A percentile compares a stretch with the other conserved stretches of the same genome.
Evolutionary conservation across 768 basidiomycete species (phyloP).

Genomic region (Tephrocybe sp.): DNA sequence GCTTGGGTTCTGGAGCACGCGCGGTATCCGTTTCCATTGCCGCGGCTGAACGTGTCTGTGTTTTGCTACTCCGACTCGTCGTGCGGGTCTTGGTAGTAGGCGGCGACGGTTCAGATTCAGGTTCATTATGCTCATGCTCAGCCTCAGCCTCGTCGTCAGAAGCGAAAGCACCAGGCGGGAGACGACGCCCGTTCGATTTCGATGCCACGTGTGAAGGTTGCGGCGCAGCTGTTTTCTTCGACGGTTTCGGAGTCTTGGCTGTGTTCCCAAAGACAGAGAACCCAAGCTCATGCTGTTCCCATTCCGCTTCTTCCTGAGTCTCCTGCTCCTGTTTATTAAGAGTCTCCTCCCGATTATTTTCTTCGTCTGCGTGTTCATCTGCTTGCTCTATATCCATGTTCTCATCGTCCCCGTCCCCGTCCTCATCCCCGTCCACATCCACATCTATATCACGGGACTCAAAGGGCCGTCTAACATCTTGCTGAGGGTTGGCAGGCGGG

Average conservation of each 20-base stretch:
- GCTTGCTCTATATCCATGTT: background rate
- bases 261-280: slow-evolving; percentile 23
- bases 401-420: slow-evolving; percentile 9
- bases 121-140: slow-evolving; percentile 27
- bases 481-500: slow-evolving; percentile 27
- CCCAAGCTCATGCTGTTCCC: slow-evolving; percentile 8
- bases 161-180: slow-evolving; percentile 45
- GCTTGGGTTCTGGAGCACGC: background rate
- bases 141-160: slow-evolving; percentile 37
- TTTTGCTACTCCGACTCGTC: background rate
- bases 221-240: background rate
- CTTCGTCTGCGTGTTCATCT: slow-evolving; percentile 6
- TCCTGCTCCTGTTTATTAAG: slow-evolving; percentile 7
- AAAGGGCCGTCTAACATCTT: slow-evolving; percentile 31
- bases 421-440: slow-evolving; percentile 13
- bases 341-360: slow-evolving; percentile 8
- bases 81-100: slow-evolving; percentile 5
- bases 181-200: slow-evolving; percentile 23
- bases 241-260: slow-evolving; percentile 11
- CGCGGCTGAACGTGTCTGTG: background rate
- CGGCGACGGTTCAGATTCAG: slow-evolving; percentile 17
- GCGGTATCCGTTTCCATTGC: background rate
- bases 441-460: slow-evolving; percentile 13
- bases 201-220: slow-evolving; percentile 1
- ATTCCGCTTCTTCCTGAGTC: background rate